Evolutionary conservation across 2,329 filamentous ascomycete species (phyloP), one percentile per base, ranked within the genome.

Genomic region (Penicillium sp.): DNA sequence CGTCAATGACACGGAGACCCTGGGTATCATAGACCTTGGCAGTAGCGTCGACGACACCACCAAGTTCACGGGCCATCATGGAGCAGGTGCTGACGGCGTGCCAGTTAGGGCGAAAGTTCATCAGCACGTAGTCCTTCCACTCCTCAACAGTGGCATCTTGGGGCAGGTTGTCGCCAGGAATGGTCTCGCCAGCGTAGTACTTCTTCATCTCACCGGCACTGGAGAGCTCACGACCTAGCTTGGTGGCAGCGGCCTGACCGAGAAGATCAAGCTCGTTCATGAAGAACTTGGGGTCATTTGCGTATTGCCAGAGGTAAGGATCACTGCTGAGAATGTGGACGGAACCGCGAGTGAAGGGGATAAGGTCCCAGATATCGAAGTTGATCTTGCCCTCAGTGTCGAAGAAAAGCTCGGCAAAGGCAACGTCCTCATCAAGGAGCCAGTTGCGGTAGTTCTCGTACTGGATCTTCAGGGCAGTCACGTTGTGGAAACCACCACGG

Each of bases 1-100:
- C 62, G 41, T 68, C 65, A 17, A 65, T 53, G 1, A 68, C 63
- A 7, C 64, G 56, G 8, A 67, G 56, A 4, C 55, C 51, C n/a
- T 58, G 23, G 1, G 59, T 53, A 10, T 55, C 63, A 36, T 64
- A 63, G 4, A 62, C 59, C 36, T 39, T 56, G 16, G 55, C 54
- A 13, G 47, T 48, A 13, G 47, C 26, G 36, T 63, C 58, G 1
- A 68, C 58, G 11, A 64, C 61, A 21, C 62, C 63, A n/a, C 57
- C 61, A 16, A 58, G 21, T 16, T 61, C 59, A 13, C 33, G 46
- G 2, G 45, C 6, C 47, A 56, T 58, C 65, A 69, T 70, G 32
- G 48, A 58, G 23, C 58, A 63, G 0, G 63, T 64, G 2, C 57
- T 50, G 6, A 57, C 34, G 2, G 50, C 56, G 32, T 69, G 64